A percentile compares a stretch with the other conserved stretches of the same genome.
Evolutionary conservation across 495 filamentous ascomycete genomes (phyloP).

Genomic region (Penicillium antarcticum): DNA sequence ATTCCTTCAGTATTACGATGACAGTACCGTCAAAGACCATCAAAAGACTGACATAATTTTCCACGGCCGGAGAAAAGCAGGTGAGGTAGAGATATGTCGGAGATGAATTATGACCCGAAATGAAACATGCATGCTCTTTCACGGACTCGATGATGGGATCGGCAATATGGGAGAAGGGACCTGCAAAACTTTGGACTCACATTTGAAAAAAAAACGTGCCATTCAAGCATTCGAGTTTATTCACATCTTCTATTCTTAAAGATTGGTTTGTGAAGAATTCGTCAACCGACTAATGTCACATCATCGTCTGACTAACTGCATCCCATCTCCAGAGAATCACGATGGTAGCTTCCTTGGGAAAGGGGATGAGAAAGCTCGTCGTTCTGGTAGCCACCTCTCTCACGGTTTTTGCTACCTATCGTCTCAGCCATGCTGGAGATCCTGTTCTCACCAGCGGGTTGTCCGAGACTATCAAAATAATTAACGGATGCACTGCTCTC

Average conservation of each 20-base stretch:
- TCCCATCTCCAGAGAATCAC: neutral
- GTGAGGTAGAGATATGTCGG: neutral
- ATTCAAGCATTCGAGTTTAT: neutral
- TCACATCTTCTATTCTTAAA: neutral
- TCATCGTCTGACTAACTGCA: neutral
- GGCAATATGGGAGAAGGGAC: neutral
- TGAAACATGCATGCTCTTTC: neutral
- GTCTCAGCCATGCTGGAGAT: neutral
- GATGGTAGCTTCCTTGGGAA: neutral
- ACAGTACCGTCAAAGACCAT: neutral
- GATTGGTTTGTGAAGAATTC: neutral
- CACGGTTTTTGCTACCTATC: neutral
- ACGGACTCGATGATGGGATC: neutral
- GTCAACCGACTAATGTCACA: neutral
- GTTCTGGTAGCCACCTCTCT: neutral
- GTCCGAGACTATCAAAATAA: neutral
- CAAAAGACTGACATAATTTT: neutral
- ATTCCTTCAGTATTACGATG: neutral
- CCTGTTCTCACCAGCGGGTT: neutral
- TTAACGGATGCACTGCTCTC: neutral
- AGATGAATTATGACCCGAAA: neutral
- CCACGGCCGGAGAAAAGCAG: neutral
- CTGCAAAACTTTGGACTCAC: neutral
- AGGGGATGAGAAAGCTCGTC: neutral
- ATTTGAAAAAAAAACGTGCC: neutral